phyloP scores from a whole-genome alignment of 1,284 basidiomycete genomes.

The Fomitopsis betulina region DNA sequence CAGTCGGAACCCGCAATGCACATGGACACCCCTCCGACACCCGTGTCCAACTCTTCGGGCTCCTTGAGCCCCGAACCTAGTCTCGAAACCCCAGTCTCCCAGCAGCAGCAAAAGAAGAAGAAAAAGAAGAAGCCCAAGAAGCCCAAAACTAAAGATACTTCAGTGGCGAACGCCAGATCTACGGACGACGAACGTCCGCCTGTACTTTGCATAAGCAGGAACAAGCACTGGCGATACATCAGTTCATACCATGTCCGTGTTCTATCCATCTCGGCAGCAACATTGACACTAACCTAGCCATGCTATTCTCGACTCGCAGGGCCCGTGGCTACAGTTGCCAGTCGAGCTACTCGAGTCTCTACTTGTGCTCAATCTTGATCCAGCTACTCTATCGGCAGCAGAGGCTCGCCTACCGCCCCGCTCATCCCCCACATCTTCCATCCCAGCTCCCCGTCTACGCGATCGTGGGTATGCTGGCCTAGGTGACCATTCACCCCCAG shows the following conservation, averaged over 20 bases:
- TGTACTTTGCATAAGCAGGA: constrained; percentile 75
- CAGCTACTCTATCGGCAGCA: constrained; percentile 48
- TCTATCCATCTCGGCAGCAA: neutral
- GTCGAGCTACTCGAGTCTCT: constrained; percentile 78
- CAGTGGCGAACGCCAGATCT: constrained; percentile 21
- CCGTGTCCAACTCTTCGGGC: constrained; percentile 23
- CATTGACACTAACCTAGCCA: neutral
- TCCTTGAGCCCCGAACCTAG: constrained; percentile 15
- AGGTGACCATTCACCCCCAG: constrained; percentile 48
- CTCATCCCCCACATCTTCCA: constrained; percentile 22
- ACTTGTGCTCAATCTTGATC: constrained; percentile 69
- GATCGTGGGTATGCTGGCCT: constrained; percentile 38
- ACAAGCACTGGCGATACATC: constrained; percentile 86
- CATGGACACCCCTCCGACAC: constrained; percentile 17
- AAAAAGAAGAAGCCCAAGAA: constrained; percentile 74
- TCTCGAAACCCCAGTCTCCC: constrained; percentile 5
- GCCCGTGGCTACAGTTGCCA: constrained; percentile 83
- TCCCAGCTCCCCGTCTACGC: constrained; percentile 25
- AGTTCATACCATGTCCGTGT: constrained; percentile 78
- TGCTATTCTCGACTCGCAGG: constrained; percentile 36
- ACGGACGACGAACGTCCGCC: constrained; percentile 39
- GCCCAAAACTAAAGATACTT: constrained; percentile 46
- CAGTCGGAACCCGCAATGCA: neutral
- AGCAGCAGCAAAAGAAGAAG: constrained; percentile 54
- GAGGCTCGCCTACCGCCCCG: constrained; percentile 37